Evolutionary conservation across 106 monocot species (phyloP), one percentile per base, ranked within the genome.

Genomic region (Ottelia alismoides): DNA sequence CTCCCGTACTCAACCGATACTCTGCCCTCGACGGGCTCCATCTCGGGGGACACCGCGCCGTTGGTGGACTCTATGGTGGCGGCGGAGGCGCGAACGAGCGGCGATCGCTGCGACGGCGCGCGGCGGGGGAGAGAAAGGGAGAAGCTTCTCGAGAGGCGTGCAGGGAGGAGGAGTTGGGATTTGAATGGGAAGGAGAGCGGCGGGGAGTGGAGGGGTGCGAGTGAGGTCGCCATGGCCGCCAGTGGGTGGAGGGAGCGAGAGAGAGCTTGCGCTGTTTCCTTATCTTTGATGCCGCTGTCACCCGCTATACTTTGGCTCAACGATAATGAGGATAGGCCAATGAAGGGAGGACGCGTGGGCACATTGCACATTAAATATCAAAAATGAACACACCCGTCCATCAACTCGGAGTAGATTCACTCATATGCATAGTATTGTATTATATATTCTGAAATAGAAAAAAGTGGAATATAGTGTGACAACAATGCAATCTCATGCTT

Each of bases 41-140:
- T 40, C 35, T 40, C 57, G 6, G 64, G 26, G 9, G 67, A 24
- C 29, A 82, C 59, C 3, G 82, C 78, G 40, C 89, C 96, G 40
- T 96, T 96, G 62, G 56, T 70, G 69, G 84, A 63, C 29, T 77
- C 85, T 49, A 82, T 51, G 23, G 73, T 65, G 2, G 57, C 28
- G 25, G 66, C 57, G 2, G 71, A n/a, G n/a, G n/a, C n/a, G n/a
- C n/a, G n/a, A n/a, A n/a, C n/a, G 11, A 14, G 78, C 71, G 19
- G 71, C 44, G 17, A 70, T 63, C 26, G 74, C 66, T 11, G 63
- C 31, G 30, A 64, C 24, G 18, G 23, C 35, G 25, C 52, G 62
- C 31, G 63, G 32, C 35, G 22, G 53, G 18, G 48, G 53, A 28
- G 25, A 49, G 44, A 50, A n/a, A 16, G 21, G 47, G 19, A 29